phyloP scores from a whole-genome alignment of 345 rosid species.

The Citrus unshiu region DNA sequence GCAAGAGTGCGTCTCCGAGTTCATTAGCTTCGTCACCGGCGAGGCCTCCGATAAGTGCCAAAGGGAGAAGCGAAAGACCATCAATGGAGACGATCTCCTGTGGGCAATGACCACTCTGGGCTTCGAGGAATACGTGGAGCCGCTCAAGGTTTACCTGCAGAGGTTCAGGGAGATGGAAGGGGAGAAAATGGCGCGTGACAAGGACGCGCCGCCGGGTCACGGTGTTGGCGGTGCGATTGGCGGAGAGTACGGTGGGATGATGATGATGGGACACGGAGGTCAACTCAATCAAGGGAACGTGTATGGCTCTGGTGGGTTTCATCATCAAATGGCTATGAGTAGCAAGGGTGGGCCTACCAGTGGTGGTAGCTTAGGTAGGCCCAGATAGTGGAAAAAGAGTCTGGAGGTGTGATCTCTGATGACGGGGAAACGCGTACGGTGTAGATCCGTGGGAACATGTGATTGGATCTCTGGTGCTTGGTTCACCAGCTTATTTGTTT shows the following conservation, averaged over 20 bases:
- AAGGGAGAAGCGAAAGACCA: slow-evolving; percentile 73
- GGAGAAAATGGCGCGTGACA: slow-evolving; percentile 45
- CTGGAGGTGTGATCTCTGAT: background rate
- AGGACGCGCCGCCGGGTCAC: slow-evolving; percentile 24
- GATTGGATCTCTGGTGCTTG: background rate
- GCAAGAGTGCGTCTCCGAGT: slow-evolving; percentile 82
- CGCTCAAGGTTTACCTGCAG: slow-evolving; percentile 65
- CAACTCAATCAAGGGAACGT: slow-evolving; percentile 15
- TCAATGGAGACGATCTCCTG: slow-evolving; percentile 63
- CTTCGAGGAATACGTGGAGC: slow-evolving; percentile 73
- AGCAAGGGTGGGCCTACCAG: slow-evolving; percentile 12
- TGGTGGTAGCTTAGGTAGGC: slow-evolving; percentile 5
- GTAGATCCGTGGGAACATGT: background rate
- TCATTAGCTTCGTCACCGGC: slow-evolving; percentile 73
- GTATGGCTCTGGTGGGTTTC: slow-evolving; percentile 24
- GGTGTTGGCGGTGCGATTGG: slow-evolving; percentile 8
- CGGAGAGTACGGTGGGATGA: slow-evolving; percentile 1
- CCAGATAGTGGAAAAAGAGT: slow-evolving; percentile 1
- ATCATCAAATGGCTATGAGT: slow-evolving; percentile 22
- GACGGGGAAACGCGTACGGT: background rate
- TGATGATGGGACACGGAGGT: slow-evolving; percentile 8
- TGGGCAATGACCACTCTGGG: slow-evolving; percentile 76
- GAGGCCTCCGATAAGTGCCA: slow-evolving; percentile 84
- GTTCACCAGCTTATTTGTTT: background rate
- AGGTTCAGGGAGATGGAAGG: slow-evolving; percentile 75